Conservation (phyloP, 805 yeast genomes). For the Wickerhamomyces queroliae region DNA sequence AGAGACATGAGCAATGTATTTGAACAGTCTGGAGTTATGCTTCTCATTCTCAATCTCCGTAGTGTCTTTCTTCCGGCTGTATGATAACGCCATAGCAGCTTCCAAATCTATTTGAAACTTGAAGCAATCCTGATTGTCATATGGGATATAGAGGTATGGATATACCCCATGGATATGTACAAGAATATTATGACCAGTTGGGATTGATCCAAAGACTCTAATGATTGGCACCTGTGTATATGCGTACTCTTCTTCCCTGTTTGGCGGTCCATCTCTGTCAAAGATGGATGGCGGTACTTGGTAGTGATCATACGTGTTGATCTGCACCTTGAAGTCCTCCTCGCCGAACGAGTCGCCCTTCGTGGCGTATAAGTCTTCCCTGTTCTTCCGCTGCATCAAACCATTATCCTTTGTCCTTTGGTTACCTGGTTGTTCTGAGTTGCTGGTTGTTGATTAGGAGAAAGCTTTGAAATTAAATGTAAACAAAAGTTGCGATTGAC, state of each 20-base stretch:
- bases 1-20: conserved; percentile 52
- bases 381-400: conserved; percentile 3
- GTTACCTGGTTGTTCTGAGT: not conserved
- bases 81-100: conserved; percentile 31
- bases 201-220: conserved; percentile 68
- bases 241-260: conserved; percentile 14
- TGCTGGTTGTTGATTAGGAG: not conserved
- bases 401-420: not conserved
- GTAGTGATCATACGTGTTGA: conserved; percentile 63
- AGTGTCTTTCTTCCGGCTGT: conserved; percentile 17
- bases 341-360: not conserved
- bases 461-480: too few species aligned
- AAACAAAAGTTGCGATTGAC: too few species aligned
- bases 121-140: conserved; percentile 41
- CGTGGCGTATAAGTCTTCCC: not conserved
- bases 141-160: conserved; percentile 74
- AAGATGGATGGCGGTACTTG: conserved; percentile 47
- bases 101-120: conserved; percentile 41
- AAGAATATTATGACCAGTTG: conserved; percentile 50
- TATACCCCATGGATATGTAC: conserved; percentile 80
- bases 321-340: conserved; percentile 36
- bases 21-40: conserved; percentile 20
- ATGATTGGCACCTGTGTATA: conserved; percentile 63
- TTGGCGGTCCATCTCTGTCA: conserved; percentile 35
- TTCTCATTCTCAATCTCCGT: conserved; percentile 2